Evolutionary conservation across 83 land plant species (phyloP).

Genomic region (Diphasiastrum complanatum): DNA sequence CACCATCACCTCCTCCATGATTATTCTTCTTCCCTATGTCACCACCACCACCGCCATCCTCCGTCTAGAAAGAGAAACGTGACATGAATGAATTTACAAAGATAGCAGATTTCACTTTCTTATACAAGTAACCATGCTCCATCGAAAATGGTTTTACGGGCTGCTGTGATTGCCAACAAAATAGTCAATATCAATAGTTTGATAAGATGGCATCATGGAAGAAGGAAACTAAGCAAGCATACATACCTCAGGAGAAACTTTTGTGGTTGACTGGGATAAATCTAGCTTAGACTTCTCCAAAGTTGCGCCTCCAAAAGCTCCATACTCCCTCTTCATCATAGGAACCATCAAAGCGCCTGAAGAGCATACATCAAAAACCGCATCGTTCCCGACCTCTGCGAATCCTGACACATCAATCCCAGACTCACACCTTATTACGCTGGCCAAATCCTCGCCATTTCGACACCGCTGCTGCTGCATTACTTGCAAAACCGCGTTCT

Average conservation of each 20-base stretch:
- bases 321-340: conserved; percentile 57
- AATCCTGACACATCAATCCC: too few relatives aligned
- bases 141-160: not conserved
- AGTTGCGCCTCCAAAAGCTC: conserved; percentile 71
- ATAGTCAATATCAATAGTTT: not conserved
- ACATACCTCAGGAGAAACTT: conserved; percentile 48
- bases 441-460: too few relatives aligned
- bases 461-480: too few relatives aligned
- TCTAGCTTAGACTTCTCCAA: conserved; percentile 79
- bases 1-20: conserved; percentile 95
- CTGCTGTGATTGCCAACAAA: not conserved
- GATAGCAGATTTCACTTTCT: not conserved
- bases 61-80: conserved; percentile 34
- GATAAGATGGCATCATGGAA: not conserved
- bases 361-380: too few relatives aligned
- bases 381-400: too few relatives aligned
- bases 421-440: too few relatives aligned
- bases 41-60: conserved; percentile 82
- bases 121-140: not conserved
- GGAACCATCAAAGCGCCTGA: too few relatives aligned
- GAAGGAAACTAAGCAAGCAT: not conserved
- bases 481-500: too few relatives aligned
- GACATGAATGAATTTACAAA: not conserved
- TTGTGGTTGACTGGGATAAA: conserved; percentile 44
- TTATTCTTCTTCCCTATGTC: conserved; percentile 71